phyloP scores from a whole-genome alignment of 1,284 basidiomycete genomes.

The Melampsora americana region DNA sequence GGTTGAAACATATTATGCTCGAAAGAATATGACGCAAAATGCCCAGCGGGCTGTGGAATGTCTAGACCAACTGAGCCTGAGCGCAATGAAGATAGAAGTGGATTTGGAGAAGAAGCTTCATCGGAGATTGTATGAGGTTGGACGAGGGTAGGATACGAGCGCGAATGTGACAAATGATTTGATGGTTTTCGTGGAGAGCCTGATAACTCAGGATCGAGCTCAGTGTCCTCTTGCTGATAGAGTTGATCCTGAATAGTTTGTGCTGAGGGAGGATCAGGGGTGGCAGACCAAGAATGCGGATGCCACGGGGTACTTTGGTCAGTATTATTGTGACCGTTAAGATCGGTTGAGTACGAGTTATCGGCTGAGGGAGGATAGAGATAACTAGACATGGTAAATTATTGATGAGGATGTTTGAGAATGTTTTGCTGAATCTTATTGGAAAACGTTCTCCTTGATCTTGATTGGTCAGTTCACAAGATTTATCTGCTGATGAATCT shows the following conservation, averaged over 20 bases:
- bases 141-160: constrained; percentile 35
- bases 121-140: background rate
- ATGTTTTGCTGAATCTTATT: no score
- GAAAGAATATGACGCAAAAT: constrained; percentile 39
- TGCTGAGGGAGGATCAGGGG: background rate
- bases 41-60: constrained; percentile 28
- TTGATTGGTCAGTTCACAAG: no score
- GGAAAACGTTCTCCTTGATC: no score
- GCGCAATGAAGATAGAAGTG: background rate
- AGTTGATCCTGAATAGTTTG: constrained; percentile 2
- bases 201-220: background rate
- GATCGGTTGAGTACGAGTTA: background rate
- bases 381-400: constrained; percentile 1
- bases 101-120: background rate
- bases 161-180: constrained; percentile 39
- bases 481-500: no score
- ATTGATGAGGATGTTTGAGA: background rate
- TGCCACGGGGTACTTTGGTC: background rate
- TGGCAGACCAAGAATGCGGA: background rate
- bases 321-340: constrained; percentile 1
- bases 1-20: constrained; percentile 21
- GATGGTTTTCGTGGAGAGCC: background rate
- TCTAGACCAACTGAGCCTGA: constrained; percentile 26
- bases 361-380: constrained; percentile 2
- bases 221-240: constrained; percentile 5